These are phyloP conservation scores for Corynascus novoguineensis DNA, from an alignment of 495 filamentous ascomycete genomes.

Conservation along the genomic window DNA sequence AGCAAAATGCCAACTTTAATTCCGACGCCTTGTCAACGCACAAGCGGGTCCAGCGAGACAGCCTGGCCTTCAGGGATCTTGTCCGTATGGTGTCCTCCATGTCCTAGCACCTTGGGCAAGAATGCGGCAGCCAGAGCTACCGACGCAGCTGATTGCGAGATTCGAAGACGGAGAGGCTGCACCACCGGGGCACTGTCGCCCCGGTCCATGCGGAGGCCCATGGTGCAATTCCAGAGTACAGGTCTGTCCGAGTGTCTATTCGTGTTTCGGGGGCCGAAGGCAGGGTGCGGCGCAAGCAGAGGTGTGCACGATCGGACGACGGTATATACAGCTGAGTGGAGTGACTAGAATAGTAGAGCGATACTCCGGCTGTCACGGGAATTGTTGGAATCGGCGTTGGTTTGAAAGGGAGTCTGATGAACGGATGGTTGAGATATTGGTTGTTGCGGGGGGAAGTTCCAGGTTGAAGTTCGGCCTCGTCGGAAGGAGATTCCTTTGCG, in stretches of 20 bases:
- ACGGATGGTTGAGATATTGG: too few species aligned
- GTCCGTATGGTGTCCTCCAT: constrained; percentile 65
- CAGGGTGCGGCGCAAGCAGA: not conserved
- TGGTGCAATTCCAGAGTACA: constrained; percentile 17
- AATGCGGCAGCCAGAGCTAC: constrained; percentile 22
- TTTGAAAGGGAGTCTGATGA: not conserved
- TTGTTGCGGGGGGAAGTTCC: not conserved
- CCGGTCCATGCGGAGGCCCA: constrained; percentile 13
- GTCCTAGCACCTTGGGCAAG: constrained; percentile 47
- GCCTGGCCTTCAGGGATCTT: constrained; percentile 69
- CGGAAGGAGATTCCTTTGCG: constrained; percentile 1
- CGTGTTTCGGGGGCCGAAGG: not conserved
- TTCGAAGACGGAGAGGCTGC: constrained; percentile 9
- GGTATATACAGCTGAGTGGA: not conserved
- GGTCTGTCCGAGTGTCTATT: constrained; percentile 4
- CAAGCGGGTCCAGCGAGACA: constrained; percentile 79
- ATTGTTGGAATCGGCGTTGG: not conserved
- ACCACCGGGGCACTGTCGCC: constrained; percentile 7
- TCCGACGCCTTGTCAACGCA: constrained; percentile 42
- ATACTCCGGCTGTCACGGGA: constrained; percentile 14
- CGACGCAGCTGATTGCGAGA: constrained; percentile 11
- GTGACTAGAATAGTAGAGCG: constrained; percentile 9
- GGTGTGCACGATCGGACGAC: not conserved
- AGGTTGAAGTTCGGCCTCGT: constrained; percentile 5
- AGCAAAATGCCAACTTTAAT: constrained; percentile 5